Base-by-base conservation (phyloP, 148 eudicot genomes). In the Spergularia bocconei region DNA sequence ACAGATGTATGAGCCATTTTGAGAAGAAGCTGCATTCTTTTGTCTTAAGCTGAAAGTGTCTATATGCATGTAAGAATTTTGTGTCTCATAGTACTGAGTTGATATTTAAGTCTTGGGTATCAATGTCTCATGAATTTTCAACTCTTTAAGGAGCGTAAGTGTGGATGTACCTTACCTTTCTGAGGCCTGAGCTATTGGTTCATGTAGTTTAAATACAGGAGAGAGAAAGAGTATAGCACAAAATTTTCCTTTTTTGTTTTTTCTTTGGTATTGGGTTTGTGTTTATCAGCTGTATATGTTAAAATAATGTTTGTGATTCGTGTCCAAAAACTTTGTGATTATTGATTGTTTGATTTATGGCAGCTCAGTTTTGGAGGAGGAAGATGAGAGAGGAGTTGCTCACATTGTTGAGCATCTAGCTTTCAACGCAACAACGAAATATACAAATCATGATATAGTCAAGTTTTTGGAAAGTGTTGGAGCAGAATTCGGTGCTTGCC, bases 361-460 rank as follows among this genome's bases (percentile, higher is more conserved):
- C 96, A 93, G 98, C 85, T 93, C 98, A 84, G 93, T 93, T 82
- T 84, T 93, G 87, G 98, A 93, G 80, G 96, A 89, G 79, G 92
- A 93, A 78, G 87, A 91, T 83, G 93, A 93, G 76, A 86, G 96
- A 81, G 98, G 98, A 58, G 93, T 93, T 84, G 96, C 96, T 74
- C 96, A 91, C 81, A 88, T 93, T 73, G 92, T 93, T 38, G 98
- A 93, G 86, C 98, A 93, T 86, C 89, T 93, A 66, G 98, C 98
- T 63, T 93, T 93, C 79, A 93, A 92, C 79, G 93, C 98, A 69
- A 93, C 98, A 54, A 80, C 87, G 77, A 93, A 88, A 53, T 93
- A 91, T 79, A 82, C 93, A 39, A 89, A 91, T 82, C 92, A 88
- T 75, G 96, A 91, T 70, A 84, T 91, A 64, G 84, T 91, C 70